These are phyloP conservation scores for Vishniacozyma victoriae DNA, from an alignment of 768 basidiomycete species.

Conservation along the genomic window DNA sequence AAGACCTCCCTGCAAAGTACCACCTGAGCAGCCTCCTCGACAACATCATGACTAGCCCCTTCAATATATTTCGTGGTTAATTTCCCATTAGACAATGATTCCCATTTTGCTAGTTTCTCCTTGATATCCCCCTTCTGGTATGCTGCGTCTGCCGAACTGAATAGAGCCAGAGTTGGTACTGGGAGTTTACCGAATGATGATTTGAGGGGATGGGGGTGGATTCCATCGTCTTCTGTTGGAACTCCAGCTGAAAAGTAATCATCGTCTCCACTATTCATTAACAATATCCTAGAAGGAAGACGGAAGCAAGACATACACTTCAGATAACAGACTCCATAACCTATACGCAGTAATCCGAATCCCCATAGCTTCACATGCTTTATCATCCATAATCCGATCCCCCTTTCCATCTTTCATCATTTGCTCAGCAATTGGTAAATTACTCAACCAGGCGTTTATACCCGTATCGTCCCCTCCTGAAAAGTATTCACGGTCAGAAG, in stretches of 20 bases:
- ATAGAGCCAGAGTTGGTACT: constrained; percentile 30
- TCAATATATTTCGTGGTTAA: constrained; percentile 16
- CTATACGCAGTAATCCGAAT: constrained; percentile 30
- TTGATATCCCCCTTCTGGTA: constrained; percentile 6
- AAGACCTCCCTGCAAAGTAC: constrained; percentile 19
- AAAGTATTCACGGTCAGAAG: constrained; percentile 38
- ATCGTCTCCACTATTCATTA: constrained; percentile 42
- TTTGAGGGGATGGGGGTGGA: constrained; percentile 35
- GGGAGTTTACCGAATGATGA: constrained; percentile 38
- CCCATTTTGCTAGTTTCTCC: constrained; percentile 23
- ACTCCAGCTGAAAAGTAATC: constrained; percentile 46
- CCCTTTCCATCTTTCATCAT: constrained; percentile 30
- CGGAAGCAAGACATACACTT: neutral
- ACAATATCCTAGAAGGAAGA: neutral
- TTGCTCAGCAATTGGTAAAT: constrained; percentile 16
- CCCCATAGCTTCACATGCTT: constrained; percentile 7
- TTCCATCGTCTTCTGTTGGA: constrained; percentile 9
- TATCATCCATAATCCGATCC: constrained; percentile 22
- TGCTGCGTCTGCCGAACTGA: constrained; percentile 32
- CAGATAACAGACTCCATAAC: constrained; percentile 4
- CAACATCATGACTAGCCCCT: constrained; percentile 31
- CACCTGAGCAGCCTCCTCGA: constrained; percentile 19
- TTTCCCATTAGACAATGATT: constrained; percentile 13
- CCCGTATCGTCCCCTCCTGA: neutral
- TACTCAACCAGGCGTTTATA: constrained; percentile 4